Evolutionary conservation across 495 filamentous ascomycete species (phyloP).

Genomic region (Aspergillus asperescens): DNA sequence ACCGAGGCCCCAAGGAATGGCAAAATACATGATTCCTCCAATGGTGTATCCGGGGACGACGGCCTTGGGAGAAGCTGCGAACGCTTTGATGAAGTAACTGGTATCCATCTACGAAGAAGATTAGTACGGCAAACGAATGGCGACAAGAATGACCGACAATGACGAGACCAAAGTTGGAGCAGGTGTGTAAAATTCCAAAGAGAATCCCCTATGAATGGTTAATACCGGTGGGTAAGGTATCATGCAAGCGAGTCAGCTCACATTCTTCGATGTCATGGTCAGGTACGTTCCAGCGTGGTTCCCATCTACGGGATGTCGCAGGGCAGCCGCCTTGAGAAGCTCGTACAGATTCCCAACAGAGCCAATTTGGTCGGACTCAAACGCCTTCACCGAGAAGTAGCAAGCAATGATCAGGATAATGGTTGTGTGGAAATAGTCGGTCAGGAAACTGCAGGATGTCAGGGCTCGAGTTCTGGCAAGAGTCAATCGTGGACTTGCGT

Average conservation of each 20-base stretch:
- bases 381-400: conserved; percentile 44
- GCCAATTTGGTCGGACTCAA: conserved; percentile 36
- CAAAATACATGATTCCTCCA: conserved; percentile 41
- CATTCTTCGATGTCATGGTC: conserved; percentile 44
- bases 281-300: conserved; percentile 46
- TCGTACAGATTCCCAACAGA: conserved; percentile 42
- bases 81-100: conserved; percentile 44
- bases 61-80: conserved; percentile 34
- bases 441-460: conserved; percentile 34
- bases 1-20: conserved; percentile 41
- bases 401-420: conserved; percentile 45
- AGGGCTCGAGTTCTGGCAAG: not conserved
- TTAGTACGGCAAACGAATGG: conserved; percentile 8
- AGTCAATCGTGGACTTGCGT: conserved; percentile 26
- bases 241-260: conserved; percentile 11
- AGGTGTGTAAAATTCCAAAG: conserved; percentile 43
- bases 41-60: conserved; percentile 43
- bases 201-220: conserved; percentile 27
- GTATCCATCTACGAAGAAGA: conserved; percentile 33
- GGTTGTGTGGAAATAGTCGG: conserved; percentile 40
- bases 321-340: conserved; percentile 38
- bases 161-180: conserved; percentile 39
- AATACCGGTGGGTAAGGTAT: conserved; percentile 2
- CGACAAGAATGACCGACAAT: conserved; percentile 23
- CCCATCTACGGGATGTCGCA: conserved; percentile 37